Conservation (phyloP, 2,329 filamentous ascomycete genomes). For the Clarireedia hainanense region DNA sequence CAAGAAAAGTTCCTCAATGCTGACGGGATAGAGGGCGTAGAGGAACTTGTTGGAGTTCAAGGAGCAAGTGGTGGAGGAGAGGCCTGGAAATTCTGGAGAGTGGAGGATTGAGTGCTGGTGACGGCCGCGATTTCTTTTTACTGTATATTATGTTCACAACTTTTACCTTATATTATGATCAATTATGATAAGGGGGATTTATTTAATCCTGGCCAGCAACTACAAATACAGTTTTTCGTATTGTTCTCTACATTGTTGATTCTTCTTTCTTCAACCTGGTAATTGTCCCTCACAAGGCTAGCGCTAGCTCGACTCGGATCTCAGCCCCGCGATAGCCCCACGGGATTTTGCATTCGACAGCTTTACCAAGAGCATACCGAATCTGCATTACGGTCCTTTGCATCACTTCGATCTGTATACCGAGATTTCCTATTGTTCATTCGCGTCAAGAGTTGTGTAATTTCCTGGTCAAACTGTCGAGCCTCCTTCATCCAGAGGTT, state of each 20-base stretch:
- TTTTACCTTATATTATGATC: not conserved
- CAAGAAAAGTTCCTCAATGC: slow-evolving; percentile 81
- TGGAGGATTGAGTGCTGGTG: slow-evolving; percentile 35
- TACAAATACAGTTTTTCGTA: not conserved
- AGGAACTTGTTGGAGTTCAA: slow-evolving; percentile 75
- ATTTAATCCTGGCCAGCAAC: not conserved
- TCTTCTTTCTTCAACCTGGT: slow-evolving; percentile 5
- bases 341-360: not conserved
- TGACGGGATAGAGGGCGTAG: slow-evolving; percentile 76
- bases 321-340: not conserved
- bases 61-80: slow-evolving; percentile 60
- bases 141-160: slow-evolving; percentile 4
- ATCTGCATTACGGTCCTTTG: not conserved
- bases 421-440: too few relatives aligned
- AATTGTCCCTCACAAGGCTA: slow-evolving; percentile 4
- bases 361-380: not conserved
- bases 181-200: not conserved
- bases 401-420: not conserved
- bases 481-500: too few relatives aligned
- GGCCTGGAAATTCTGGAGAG: slow-evolving; percentile 82
- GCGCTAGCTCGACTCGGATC: slow-evolving; percentile 5
- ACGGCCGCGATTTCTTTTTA: slow-evolving; percentile 10
- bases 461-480: too few relatives aligned
- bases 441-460: too few relatives aligned
- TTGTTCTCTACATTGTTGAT: slow-evolving; percentile 5